Evolutionary conservation across 2,329 filamentous ascomycete genomes (phyloP).

Genomic region (Zymoseptoria brevis): DNA sequence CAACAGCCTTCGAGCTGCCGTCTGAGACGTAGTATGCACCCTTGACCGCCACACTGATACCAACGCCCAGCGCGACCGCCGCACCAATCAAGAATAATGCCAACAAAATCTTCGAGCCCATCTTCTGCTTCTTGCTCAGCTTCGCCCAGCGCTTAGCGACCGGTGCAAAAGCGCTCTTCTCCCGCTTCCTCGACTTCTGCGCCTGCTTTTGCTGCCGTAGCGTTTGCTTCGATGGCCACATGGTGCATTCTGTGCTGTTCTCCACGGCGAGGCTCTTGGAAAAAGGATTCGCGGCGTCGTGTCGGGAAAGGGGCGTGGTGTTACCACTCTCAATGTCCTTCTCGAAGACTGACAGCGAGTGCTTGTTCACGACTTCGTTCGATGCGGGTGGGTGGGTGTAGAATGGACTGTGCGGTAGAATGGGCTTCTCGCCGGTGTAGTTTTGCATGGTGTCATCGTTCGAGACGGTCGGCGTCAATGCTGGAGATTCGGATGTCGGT

Average conservation of each 20-base stretch:
- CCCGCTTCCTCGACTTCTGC: slow-evolving; percentile 27
- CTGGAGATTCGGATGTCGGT: slow-evolving; percentile 26
- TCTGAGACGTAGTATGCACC: slow-evolving; percentile 39
- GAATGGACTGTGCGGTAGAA: slow-evolving; percentile 37
- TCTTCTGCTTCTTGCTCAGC: slow-evolving; percentile 37
- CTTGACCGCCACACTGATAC: slow-evolving; percentile 42
- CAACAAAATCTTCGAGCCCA: slow-evolving; percentile 39
- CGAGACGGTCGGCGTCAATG: slow-evolving; percentile 29
- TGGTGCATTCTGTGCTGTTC: slow-evolving; percentile 42
- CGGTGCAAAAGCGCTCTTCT: slow-evolving; percentile 29
- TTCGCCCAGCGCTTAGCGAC: slow-evolving; percentile 29
- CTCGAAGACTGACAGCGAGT: slow-evolving; percentile 23
- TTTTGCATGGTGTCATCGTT: slow-evolving; percentile 24
- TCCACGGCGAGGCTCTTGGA: slow-evolving; percentile 36
- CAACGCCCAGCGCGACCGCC: slow-evolving; percentile 42
- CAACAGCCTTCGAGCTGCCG: slow-evolving; percentile 17
- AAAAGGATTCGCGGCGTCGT: slow-evolving; percentile 32
- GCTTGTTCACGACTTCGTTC: slow-evolving; percentile 27
- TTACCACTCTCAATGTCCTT: slow-evolving; percentile 34
- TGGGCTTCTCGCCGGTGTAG: slow-evolving; percentile 30
- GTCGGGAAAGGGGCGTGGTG: slow-evolving; percentile 26
- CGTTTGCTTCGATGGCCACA: slow-evolving; percentile 45
- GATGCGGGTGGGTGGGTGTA: slow-evolving; percentile 42
- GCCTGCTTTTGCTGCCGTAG: slow-evolving; percentile 36
- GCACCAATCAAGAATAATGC: slow-evolving; percentile 39